phyloP scores from a whole-genome alignment of 1,284 basidiomycete genomes.

The Lignosus rhinocerotis region DNA sequence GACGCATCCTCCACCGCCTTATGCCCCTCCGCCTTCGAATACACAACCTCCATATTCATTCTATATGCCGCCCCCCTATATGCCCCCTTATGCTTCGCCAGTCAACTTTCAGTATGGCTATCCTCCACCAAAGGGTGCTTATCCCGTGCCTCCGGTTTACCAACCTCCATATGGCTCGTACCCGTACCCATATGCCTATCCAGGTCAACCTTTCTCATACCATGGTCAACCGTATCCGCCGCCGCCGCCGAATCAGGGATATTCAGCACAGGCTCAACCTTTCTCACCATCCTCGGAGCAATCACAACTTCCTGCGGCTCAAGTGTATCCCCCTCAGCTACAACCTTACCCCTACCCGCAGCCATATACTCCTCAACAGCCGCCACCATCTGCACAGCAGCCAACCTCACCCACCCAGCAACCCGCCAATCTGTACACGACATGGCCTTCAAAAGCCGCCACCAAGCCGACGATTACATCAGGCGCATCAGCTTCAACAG shows the following conservation, averaged over 20 bases:
- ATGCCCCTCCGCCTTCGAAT: constrained; percentile 7
- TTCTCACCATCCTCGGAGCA: constrained; percentile 8
- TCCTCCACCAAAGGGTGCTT: constrained; percentile 14
- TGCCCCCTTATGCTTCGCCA: constrained; percentile 30
- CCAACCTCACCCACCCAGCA: not conserved
- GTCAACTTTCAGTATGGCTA: constrained; percentile 22
- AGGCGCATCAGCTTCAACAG: no score
- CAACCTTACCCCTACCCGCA: constrained; percentile 9
- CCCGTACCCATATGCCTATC: constrained; percentile 24
- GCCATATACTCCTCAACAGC: constrained; percentile 2
- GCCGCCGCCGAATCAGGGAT: constrained; percentile 12
- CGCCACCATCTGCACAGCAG: constrained; percentile 4
- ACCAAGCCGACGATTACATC: not conserved
- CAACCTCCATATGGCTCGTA: constrained; percentile 24
- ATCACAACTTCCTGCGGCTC: not conserved
- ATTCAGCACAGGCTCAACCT: constrained; percentile 3
- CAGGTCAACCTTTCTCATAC: constrained; percentile 20
- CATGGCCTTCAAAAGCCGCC: not conserved
- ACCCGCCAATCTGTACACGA: not conserved
- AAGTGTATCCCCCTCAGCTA: constrained; percentile 5
- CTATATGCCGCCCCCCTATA: constrained; percentile 36
- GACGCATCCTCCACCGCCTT: constrained; percentile 1
- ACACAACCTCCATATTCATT: constrained; percentile 34
- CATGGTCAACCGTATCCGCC: constrained; percentile 15
- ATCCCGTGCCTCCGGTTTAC: constrained; percentile 23